Percentiles rank a stretch among this genome's conserved stretches.
phyloP scores from a whole-genome alignment of 176 grass and related monocot species.

The Zoysia japonica region DNA sequence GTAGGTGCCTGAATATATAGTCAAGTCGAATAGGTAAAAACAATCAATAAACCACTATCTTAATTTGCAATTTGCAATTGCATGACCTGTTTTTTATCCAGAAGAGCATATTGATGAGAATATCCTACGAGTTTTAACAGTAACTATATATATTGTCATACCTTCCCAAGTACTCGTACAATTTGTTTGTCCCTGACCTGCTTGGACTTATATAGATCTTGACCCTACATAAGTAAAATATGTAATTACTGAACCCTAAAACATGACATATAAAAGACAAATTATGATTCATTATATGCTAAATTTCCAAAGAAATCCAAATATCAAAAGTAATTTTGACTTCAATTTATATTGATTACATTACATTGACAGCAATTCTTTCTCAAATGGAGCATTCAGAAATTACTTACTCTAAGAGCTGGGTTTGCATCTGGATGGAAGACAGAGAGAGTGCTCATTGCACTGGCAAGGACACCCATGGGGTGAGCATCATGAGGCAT shows the following conservation, averaged over 20 bases:
- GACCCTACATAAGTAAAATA: slow-evolving; percentile 60
- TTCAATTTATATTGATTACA: not conserved
- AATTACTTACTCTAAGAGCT: slow-evolving; percentile 80
- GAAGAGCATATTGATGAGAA: not conserved
- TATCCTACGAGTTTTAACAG: not conserved
- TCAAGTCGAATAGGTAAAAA: not conserved
- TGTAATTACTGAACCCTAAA: slow-evolving; percentile 5
- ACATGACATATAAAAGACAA: not conserved
- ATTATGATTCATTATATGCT: not conserved
- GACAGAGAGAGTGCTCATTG: slow-evolving; percentile 92
- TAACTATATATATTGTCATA: slow-evolving; percentile 36
- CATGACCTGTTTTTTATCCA: not conserved
- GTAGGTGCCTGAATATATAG: slow-evolving; percentile 56
- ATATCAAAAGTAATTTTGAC: not conserved
- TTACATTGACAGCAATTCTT: not conserved
- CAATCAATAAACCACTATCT: slow-evolving; percentile 11
- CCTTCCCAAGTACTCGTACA: slow-evolving; percentile 91
- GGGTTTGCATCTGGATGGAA: slow-evolving; percentile 99
- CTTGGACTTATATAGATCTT: slow-evolving; percentile 90
- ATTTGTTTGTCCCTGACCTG: slow-evolving; percentile 96
- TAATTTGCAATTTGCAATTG: slow-evolving; percentile 7
- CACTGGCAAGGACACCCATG: slow-evolving; percentile 96
- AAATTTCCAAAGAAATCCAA: not conserved
- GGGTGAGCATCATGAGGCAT: slow-evolving; percentile 99
- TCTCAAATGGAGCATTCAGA: not conserved